Base-by-base conservation (phyloP, 2,329 filamentous ascomycete genomes). In the Colletotrichum sp. region DNA sequence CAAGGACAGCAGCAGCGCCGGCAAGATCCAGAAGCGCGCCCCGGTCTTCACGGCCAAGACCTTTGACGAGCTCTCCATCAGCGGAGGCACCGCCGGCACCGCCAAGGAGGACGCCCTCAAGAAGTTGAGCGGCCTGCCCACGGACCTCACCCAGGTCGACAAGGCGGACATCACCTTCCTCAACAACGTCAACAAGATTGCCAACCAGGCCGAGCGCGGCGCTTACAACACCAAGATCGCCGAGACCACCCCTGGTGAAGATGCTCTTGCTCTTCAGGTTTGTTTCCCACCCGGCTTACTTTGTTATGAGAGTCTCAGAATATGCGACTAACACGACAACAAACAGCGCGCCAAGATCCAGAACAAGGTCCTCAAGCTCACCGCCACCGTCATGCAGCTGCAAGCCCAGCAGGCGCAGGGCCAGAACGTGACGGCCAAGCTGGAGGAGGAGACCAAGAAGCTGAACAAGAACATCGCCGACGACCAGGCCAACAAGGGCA, bases 361-460 rank as follows among this genome's bases (percentile, higher is more conserved):
- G 87, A 91, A 91, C 86, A 91, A 91, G 84, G 88, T 91, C 16
- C 81, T 91, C 67, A 91, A 91, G 83, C 84, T 91, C 77, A 87
- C 86, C 34, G 88, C 89, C 30, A 88, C 88, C 62, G 83, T 90
- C 28, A 81, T 91, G 38, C 83, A 86, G 77, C 87, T 91, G 9
- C 83, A 87, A 80, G 85, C 88, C 55, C 82, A 91, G 75, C 82
- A 86, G 73, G 90, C 89, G 0, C 88, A 91, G 78, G 89, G 90
- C 26, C 75, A 86, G 18, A 84, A 88, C 74, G 86, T 88, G 1
- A 80, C 84, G 10, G 84, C 80, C 8, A 85, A 88, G 76, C 78
- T 91, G 3, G 87, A 81, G 0, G 83, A 83, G 10, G 88, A 91
- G 82, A 81, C 86, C 78, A 88, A 80, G 48, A 91, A 91, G 82